Base-by-base conservation (phyloP, 441 rosid genomes). In the Erysimum pusillum region DNA sequence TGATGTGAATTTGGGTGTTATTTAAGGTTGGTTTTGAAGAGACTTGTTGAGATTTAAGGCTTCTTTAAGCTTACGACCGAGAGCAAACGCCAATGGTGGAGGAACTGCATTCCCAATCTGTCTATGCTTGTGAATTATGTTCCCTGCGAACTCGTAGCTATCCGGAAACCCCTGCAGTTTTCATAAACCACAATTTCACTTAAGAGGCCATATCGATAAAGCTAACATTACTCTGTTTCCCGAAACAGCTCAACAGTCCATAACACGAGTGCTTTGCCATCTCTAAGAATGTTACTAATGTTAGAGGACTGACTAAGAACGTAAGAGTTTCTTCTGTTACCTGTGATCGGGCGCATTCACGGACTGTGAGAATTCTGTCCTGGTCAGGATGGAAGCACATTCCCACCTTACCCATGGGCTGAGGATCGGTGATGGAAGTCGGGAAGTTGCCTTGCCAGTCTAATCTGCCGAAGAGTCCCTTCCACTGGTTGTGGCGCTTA, bases 361-460 rank as follows among this genome's bases (percentile, higher is more conserved):
- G 97, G 69, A 92, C 97, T 0, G 94, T 85, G 35, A 92, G 63
- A n/a, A 94, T 92, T 46, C 98, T 76, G 69, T 92, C 97, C 82
- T 94, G 97, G 2, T 90, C 97, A 7, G 98, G 98, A 76, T 92
- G 94, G 74, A 94, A 92, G 58, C 98, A 94, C 91, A 91, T 85
- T 56, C 98, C 98, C 9, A 94, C 97, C 79, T 87, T 92, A 32
- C 98, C 97, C 93, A 88, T 90, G 1, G 97, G 98, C 70, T 92
- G 93, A 75, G 98, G 98, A 68, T 92, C 96, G 3, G 94, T 94
- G 18, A 89, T 69, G 0, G 97, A 94, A 66, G 98, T 94, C 3
- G 97, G 98, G 73, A 94, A 92, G 74, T 94, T 92, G 2, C 98
- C 98, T 76, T 91, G 86, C 98, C 98, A 94, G 52, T 90, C 97